These are phyloP conservation scores for Hypoxylon sp. DNA, from an alignment of 2,329 filamentous ascomycete species.

Conservation along the genomic window DNA sequence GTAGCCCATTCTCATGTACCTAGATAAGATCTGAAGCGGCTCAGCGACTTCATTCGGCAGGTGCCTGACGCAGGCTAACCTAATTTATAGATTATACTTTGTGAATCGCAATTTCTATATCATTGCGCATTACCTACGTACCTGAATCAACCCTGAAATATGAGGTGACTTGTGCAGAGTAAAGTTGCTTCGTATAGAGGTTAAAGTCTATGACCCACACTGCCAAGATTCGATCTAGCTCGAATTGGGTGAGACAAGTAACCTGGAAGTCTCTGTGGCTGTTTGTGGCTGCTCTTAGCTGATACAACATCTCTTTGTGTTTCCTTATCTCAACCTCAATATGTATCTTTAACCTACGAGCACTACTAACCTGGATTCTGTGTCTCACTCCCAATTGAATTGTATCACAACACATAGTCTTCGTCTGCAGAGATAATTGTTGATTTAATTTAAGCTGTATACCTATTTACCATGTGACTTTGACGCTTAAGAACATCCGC, in stretches of 20 bases:
- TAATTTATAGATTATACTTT: background rate
- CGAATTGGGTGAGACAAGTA: background rate
- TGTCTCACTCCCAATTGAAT: background rate
- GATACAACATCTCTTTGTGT: too few relatives aligned
- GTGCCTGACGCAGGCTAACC: background rate
- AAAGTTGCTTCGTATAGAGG: background rate
- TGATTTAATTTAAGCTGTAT: background rate
- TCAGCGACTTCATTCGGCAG: slow-evolving; percentile 16
- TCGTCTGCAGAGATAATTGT: background rate
- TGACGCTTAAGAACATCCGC: background rate
- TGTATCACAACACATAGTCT: background rate
- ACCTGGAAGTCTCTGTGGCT: too few relatives aligned
- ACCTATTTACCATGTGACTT: background rate
- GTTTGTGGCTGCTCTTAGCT: background rate
- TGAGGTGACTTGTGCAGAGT: background rate
- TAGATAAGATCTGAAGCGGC: slow-evolving; percentile 24
- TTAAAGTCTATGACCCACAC: background rate
- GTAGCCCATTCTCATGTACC: slow-evolving; percentile 10
- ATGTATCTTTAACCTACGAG: background rate
- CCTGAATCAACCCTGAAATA: background rate
- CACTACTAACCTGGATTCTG: background rate
- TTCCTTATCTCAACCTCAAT: background rate
- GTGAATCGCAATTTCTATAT: slow-evolving; percentile 1
- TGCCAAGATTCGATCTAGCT: background rate
- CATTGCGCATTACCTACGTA: background rate